Evolutionary conservation across 805 yeast genomes (phyloP).

Genomic region (Wickerhamomyces alni): DNA sequence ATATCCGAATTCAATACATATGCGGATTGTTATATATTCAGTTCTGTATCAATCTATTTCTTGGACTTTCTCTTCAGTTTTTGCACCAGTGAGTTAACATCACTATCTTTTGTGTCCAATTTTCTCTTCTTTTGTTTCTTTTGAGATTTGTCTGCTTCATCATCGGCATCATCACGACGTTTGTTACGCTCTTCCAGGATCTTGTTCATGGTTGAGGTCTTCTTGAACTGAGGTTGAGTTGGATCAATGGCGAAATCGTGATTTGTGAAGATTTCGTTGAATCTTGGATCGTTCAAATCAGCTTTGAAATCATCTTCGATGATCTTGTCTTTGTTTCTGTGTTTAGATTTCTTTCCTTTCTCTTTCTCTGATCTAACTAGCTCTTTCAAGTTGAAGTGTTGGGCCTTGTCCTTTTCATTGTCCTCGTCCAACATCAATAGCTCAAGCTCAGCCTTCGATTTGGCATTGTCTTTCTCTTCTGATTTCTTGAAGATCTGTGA

Average conservation of each 20-base stretch:
- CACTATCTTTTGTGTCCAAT: slow-evolving; percentile 6
- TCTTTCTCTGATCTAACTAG: slow-evolving; percentile 68
- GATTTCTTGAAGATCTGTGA: slow-evolving; percentile 23
- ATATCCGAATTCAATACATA: too few relatives aligned
- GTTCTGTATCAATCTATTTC: slow-evolving; percentile 16
- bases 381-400: slow-evolving; percentile 79
- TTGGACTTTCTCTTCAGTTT: slow-evolving; percentile 14
- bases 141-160: background rate
- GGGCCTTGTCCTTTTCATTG: slow-evolving; percentile 26
- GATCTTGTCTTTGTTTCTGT: slow-evolving; percentile 40
- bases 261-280: slow-evolving; percentile 73
- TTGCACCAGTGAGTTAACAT: slow-evolving; percentile 12
- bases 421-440: slow-evolving; percentile 50
- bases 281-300: slow-evolving; percentile 79
- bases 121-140: slow-evolving; percentile 8
- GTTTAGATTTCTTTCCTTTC: slow-evolving; percentile 42
- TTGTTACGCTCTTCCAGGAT: slow-evolving; percentile 71
- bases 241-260: slow-evolving; percentile 95
- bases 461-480: slow-evolving; percentile 24
- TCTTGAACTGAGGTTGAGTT: slow-evolving; percentile 81
- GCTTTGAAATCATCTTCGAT: slow-evolving; percentile 55
- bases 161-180: slow-evolving; percentile 27
- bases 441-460: slow-evolving; percentile 67
- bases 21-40: too few relatives aligned
- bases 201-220: slow-evolving; percentile 81